These are phyloP conservation scores for Rhytidiadelphus loreus DNA, from an alignment of 225 moss, liverwort and hornwort species.

Conservation along the genomic window DNA sequence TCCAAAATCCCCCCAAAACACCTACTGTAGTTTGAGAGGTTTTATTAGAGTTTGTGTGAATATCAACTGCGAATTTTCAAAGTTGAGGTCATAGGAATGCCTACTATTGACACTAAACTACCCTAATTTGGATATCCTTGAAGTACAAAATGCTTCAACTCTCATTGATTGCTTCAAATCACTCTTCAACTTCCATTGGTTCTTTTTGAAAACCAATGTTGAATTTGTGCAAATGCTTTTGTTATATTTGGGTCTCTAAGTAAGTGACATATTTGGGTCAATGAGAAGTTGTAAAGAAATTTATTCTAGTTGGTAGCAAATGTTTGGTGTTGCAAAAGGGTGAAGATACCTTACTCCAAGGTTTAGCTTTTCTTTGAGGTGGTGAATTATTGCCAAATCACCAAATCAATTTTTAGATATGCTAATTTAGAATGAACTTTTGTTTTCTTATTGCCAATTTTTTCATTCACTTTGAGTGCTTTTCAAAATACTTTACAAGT, in stretches of 20 bases:
- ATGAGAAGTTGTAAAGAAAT: neutral
- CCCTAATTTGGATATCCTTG: accelerated
- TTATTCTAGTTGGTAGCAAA: neutral
- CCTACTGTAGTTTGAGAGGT: too few species aligned
- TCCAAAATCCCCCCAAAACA: too few species aligned
- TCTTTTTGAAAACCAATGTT: neutral
- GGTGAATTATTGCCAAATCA: accelerated
- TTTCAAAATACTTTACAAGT: too few species aligned
- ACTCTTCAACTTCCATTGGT: neutral
- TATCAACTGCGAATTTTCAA: neutral
- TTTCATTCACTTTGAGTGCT: neutral
- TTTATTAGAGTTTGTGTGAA: too few species aligned
- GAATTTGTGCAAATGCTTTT: neutral
- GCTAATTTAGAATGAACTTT: accelerated
- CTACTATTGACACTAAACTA: neutral
- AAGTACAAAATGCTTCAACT: neutral
- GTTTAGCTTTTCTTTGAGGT: neutral
- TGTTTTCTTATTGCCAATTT: neutral
- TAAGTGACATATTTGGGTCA: too few species aligned
- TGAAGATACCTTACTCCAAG: neutral
- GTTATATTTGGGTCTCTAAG: too few species aligned
- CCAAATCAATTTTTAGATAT: neutral
- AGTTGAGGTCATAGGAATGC: neutral
- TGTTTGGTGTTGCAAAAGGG: neutral
- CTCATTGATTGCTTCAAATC: neutral